These are phyloP conservation scores for Alternaria sp. DNA, from an alignment of 2,329 filamentous ascomycete genomes.

Conservation along the genomic window DNA sequence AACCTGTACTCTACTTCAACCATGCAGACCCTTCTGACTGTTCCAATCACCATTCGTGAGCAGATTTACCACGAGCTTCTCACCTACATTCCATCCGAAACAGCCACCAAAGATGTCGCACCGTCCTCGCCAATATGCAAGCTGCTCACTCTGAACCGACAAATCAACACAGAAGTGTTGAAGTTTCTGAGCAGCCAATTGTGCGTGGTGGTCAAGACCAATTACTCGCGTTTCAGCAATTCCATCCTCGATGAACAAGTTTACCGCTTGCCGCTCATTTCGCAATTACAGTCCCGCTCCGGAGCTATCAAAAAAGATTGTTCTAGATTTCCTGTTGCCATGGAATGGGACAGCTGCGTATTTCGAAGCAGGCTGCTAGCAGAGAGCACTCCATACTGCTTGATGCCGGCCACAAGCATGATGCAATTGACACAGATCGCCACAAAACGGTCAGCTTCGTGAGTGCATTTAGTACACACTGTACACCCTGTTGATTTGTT, in stretches of 20 bases:
- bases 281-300: slow-evolving; percentile 11
- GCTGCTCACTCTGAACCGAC: slow-evolving; percentile 8
- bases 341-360: slow-evolving; percentile 1
- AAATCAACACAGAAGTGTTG: slow-evolving; percentile 7
- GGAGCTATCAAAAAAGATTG: background rate
- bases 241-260: background rate
- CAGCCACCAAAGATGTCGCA: background rate
- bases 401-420: slow-evolving; percentile 6
- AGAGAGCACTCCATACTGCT: slow-evolving; percentile 6
- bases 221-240: background rate
- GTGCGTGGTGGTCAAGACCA: slow-evolving; percentile 13
- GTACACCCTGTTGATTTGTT: background rate
- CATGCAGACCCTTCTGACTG: slow-evolving; percentile 1
- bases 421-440: background rate
- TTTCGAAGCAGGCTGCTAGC: background rate
- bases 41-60: slow-evolving; percentile 12
- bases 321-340: slow-evolving; percentile 9
- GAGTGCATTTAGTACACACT: background rate
- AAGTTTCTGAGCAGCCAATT: slow-evolving; percentile 7
- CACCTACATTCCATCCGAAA: background rate
- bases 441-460: background rate
- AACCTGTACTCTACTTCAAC: background rate
- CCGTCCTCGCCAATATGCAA: slow-evolving; percentile 12
- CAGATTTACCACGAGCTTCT: slow-evolving; percentile 11
- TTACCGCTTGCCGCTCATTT: slow-evolving; percentile 5